Base-by-base conservation (phyloP, 2,329 filamentous ascomycete species). In the Ceratocystis smalleyi region DNA sequence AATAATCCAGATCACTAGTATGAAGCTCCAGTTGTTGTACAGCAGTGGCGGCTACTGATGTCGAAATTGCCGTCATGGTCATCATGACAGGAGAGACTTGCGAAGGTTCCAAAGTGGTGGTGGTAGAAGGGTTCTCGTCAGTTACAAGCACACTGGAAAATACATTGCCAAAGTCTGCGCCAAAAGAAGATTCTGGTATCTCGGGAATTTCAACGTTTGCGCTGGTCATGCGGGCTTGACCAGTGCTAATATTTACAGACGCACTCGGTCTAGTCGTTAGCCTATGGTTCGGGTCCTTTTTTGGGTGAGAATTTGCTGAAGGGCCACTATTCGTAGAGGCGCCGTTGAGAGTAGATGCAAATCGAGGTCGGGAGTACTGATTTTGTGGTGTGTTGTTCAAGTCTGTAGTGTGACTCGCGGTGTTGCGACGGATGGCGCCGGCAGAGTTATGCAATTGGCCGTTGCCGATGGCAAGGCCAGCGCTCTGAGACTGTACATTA, bases 101-200 rank as follows among this genome's bases (percentile, higher is more conserved):
- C 27, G 43, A 61, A 22, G 27, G 1, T 57, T 8, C 27, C 24
- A 32, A 35, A n/a, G 5, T 17, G 54, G 27, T 5, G 1, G 10
- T 40, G 10, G 35, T 40, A 15, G 10, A 0, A 40, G 35, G 35
- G 10, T 8, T 32, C 22, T 57, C 24, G 7, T 57, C 54, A 15
- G 12, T n/a, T 35, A 17, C 54, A 17, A 57, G 30, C 5, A 30
- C 24, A 19, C 54, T 32, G n/a, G 24, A 15, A 30, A 57, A 35
- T 1, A 57, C 24, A 32, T 57, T 57, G 54, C 54, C 30, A n/a
- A 57, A 57, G 27, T 35, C 54, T n/a, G 12, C 54, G 3, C 43
- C 54, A 43, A 63, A 63, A 15, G 51, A 64, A 59, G 54, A 17
- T 43, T 64, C 19, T 32, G 40, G 51, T 32, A 64, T 43, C 24